phyloP scores from a whole-genome alignment of 2,329 filamentous ascomycete genomes.

The Aspergillus pseudotamarii region DNA sequence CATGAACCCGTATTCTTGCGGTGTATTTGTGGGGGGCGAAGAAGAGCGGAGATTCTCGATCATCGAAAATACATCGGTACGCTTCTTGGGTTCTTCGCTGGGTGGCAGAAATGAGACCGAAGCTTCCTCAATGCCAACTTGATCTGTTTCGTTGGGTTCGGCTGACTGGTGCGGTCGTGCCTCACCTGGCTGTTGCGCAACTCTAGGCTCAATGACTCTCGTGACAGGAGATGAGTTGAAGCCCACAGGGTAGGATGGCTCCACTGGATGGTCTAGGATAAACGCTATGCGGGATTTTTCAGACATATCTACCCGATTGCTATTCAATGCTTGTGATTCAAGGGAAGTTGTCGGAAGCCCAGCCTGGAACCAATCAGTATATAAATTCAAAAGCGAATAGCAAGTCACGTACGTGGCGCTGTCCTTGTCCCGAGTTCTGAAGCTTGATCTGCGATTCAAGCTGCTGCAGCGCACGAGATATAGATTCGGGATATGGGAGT shows the following conservation, averaged over 20 bases:
- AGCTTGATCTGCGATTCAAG: constrained; percentile 60
- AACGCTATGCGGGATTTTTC: constrained; percentile 20
- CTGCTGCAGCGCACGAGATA: constrained; percentile 65
- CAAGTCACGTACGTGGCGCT: constrained; percentile 27
- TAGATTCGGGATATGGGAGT: constrained; percentile 65
- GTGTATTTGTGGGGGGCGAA: constrained; percentile 32
- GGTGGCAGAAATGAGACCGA: constrained; percentile 53
- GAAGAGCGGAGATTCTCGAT: constrained; percentile 68
- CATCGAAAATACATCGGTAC: constrained; percentile 62
- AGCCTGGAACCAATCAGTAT: constrained; percentile 8
- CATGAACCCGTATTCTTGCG: constrained; percentile 28
- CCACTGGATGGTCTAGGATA: constrained; percentile 19
- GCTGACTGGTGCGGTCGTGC: constrained; percentile 33
- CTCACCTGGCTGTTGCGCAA: constrained; percentile 32
- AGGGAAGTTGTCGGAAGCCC: not conserved
- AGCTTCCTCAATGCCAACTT: constrained; percentile 71
- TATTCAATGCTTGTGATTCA: not conserved
- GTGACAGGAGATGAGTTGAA: constrained; percentile 35
- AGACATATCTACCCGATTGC: constrained; percentile 9
- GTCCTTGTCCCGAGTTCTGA: constrained; percentile 46
- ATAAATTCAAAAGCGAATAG: constrained; percentile 10
- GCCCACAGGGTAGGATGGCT: constrained; percentile 13
- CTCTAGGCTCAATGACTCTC: constrained; percentile 17
- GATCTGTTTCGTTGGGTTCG: constrained; percentile 61
- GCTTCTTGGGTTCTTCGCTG: constrained; percentile 71